phyloP scores from a whole-genome alignment of 1,284 basidiomycete species.

The Pseudozyma sp. region DNA sequence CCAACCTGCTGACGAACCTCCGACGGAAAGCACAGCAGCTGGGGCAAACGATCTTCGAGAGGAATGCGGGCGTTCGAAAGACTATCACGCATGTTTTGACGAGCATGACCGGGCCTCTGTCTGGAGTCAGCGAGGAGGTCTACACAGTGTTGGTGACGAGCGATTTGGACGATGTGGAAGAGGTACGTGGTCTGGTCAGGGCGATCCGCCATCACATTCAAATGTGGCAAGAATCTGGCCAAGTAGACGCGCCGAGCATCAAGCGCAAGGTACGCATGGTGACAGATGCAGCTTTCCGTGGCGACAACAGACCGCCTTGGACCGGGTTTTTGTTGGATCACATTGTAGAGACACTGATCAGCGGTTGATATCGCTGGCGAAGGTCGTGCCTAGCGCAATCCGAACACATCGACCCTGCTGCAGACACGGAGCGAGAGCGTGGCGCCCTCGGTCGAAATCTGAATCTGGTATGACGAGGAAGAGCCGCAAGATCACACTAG shows the following conservation, averaged over 20 bases:
- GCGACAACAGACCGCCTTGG: conserved; percentile 19
- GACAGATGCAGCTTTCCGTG: conserved; percentile 29
- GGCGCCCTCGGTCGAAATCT: no score
- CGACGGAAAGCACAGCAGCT: conserved; percentile 17
- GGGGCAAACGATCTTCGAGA: conserved; percentile 10
- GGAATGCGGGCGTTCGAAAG: conserved; percentile 1
- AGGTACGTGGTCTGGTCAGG: conserved; percentile 19
- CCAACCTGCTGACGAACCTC: conserved; percentile 16
- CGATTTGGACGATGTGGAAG: conserved; percentile 19
- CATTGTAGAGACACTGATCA: conserved; percentile 6
- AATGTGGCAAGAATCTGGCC: not conserved
- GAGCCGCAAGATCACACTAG: no score
- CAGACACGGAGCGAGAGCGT: no score
- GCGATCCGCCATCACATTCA: conserved; percentile 15
- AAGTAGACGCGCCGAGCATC: not conserved
- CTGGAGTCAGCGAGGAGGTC: not conserved
- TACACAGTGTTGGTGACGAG: conserved; percentile 18
- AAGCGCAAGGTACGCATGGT: conserved; percentile 9
- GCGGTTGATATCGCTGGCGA: no score
- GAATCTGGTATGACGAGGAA: no score
- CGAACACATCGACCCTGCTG: no score
- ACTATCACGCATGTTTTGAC: conserved; percentile 13
- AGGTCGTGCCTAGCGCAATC: no score
- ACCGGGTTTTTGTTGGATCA: conserved; percentile 26
- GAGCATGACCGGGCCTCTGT: not conserved